Percentiles rank a stretch among this genome's conserved stretches.
Evolutionary conservation across 2,329 filamentous ascomycete genomes (phyloP).

Genomic region (Aurifilum marmelostoma): DNA sequence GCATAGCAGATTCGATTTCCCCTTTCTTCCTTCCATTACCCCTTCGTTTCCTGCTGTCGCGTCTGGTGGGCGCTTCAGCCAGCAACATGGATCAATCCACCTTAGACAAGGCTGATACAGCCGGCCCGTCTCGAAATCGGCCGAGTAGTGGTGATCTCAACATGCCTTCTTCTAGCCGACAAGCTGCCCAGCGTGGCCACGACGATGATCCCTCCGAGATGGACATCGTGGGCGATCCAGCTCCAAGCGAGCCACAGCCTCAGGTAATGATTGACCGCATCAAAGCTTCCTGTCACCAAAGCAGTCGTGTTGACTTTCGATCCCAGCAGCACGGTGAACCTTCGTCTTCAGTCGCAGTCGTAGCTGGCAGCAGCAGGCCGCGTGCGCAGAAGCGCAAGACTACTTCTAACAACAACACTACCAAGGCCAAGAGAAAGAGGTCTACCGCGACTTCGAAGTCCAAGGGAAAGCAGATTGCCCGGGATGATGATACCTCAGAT

Average conservation of each 20-base stretch:
- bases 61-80: not conserved
- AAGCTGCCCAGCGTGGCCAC: not conserved
- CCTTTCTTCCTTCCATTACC: not conserved
- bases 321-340: not conserved
- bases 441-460: not conserved
- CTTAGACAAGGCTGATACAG: not conserved
- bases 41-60: not conserved
- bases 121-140: not conserved
- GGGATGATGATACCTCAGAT: not conserved
- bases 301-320: not conserved
- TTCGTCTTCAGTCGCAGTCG: not conserved
- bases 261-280: not conserved
- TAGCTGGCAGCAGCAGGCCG: not conserved
- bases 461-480: not conserved
- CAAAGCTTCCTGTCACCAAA: not conserved
- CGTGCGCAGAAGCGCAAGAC: constrained; percentile 1
- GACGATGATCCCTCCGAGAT: not conserved
- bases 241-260: not conserved
- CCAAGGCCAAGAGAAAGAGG: not conserved
- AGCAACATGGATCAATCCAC: not conserved
- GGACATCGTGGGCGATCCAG: not conserved
- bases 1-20: not conserved
- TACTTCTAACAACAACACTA: not conserved
- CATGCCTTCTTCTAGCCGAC: not conserved
- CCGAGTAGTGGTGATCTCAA: not conserved